Evolutionary conservation across 768 basidiomycete genomes (phyloP), one percentile per base, ranked within the genome.

Genomic region (Hericium alpestre): DNA sequence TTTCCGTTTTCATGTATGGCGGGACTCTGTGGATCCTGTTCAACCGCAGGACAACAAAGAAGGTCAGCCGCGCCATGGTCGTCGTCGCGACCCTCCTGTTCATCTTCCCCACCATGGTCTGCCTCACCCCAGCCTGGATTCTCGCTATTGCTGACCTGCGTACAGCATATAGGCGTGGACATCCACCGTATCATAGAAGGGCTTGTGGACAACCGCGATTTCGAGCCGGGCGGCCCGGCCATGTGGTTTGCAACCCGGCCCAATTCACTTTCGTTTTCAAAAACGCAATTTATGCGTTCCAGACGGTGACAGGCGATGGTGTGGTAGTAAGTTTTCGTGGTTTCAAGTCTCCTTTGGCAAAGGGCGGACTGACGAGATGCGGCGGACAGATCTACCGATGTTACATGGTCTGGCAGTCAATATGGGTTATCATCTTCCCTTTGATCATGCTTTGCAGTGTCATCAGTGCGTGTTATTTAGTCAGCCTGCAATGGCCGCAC

Each of bases 1-100:
- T 56, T 37, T 56, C 55, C 7, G 32, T 56, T 7, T 48, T 50
- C 38, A 56, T 56, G 55, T 56, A 48, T 48, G 55, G 55, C 15
- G 46, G 38, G 46, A 48, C 46, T 11, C 43, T 56, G 13, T 48
- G 55, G 46, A 32, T 56, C n/a, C 46, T 56, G 9, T 15, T 56
- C 43, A 22, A 50, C 48, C 25, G 48, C 20, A 22, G 47, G 46
- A 16, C 18, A 37, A 43, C 40, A 7, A 20, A 25, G 2, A 8
- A 22, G 7, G 15, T 50, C 12, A 56, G 50, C 47, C n/a, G 32
- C 18, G 32, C 48, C n/a, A 48, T 48, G 27, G 47, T 56, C 3
- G 47, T 38, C n/a, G 37, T 25, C n/a, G 43, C 46, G 16, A 38
- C 48, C 11, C 32, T 48, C 43, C 27, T 56, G 9, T 56, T 56